These are phyloP conservation scores for Pleoardoris graminearum DNA, from an alignment of 2,329 filamentous ascomycete species.

Conservation along the genomic window DNA sequence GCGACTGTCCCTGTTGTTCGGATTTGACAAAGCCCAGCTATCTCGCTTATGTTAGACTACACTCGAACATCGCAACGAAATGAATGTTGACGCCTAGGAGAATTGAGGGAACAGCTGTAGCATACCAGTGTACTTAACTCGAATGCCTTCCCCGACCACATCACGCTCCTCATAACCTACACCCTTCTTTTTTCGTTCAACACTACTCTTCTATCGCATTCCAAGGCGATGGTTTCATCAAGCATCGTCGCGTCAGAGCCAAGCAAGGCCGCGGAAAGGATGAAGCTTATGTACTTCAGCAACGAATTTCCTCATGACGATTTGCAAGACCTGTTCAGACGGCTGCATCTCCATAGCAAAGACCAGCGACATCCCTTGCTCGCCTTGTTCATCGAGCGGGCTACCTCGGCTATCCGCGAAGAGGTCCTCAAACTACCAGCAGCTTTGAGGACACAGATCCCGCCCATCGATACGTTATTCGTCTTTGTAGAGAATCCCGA, in stretches of 20 bases:
- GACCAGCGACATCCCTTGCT: neutral
- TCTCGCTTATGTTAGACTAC: no score
- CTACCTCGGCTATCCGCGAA: neutral
- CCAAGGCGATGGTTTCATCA: no score
- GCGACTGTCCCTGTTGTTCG: no score
- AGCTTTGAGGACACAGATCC: neutral
- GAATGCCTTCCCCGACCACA: no score
- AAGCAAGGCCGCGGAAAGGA: neutral
- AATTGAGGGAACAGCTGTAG: no score
- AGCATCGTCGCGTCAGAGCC: neutral
- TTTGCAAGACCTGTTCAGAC: neutral
- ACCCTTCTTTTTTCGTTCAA: no score
- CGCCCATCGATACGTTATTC: constrained; percentile 4
- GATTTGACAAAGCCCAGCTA: no score
- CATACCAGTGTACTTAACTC: no score
- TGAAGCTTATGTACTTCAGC: neutral
- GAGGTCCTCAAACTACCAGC: constrained; percentile 1
- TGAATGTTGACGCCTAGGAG: no score
- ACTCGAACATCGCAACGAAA: no score
- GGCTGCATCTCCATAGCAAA: neutral
- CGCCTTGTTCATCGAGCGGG: constrained; percentile 5
- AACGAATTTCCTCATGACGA: neutral
- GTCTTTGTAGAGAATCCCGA: constrained; percentile 2
- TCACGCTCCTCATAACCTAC: no score
- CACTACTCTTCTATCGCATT: neutral